Base-by-base conservation (phyloP, 2,329 filamentous ascomycete genomes). In the Boeremia exigua region DNA sequence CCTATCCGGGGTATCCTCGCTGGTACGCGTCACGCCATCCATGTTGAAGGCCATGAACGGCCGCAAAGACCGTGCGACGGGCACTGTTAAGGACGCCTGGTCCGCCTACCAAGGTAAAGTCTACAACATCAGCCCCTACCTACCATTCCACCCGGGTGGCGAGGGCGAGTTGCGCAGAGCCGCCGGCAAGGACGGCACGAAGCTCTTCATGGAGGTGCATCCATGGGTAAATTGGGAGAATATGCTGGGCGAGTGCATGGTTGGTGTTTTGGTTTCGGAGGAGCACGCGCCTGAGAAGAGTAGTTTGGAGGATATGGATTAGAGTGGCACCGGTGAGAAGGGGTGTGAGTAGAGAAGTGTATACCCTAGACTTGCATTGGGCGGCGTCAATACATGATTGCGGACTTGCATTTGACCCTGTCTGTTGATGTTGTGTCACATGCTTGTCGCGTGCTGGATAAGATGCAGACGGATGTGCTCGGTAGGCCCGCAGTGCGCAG, bases 101-200 rank as follows among this genome's bases (percentile, higher is more conserved):
- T 96, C 90, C 57, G 90, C 87, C 1, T 88, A 96, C 58, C 89
- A 91, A 57, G 93, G 94, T 1, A 90, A 90, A 68, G 94, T 98
- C 27, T 99, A 98, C 78, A 98, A 98, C 70, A 88, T 99, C 54
- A 89, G 88, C 0, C 92, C 94, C 0, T 99, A 98, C 72, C 73
- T 92, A 32, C 87, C 90, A 1, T 99, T 92, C 72, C 95, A 99
- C 74, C 95, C 95, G 0, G 95, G 95, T 19, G 95, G 91, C 8
- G 85, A 88, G 65, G 86, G 86, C 4, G 90, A 96, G 77, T 75
- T 95, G 66, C 93, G 88, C 78, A 94, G 97, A 69, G 89, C 82
- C 29, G 83, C 78, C 0, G 91, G 87, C 63, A 92, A 90, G 73
- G 88, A 96, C 65, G 85, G 83, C 1, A 82, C 76, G 25, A 83